These are phyloP conservation scores for Suillus alpinus DNA, from an alignment of 768 basidiomycete genomes.

Conservation along the genomic window DNA sequence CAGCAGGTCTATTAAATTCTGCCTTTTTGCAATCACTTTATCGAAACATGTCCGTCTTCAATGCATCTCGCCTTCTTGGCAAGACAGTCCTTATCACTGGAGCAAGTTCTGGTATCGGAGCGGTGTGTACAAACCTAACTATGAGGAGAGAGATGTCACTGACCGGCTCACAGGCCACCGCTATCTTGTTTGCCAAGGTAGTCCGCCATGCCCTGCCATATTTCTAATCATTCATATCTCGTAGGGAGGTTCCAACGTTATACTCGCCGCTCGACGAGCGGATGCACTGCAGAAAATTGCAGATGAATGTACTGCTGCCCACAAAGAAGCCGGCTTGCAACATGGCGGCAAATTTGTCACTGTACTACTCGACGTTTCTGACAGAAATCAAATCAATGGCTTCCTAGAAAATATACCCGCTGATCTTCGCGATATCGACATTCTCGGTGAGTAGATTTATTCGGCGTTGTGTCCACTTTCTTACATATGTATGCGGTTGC, in stretches of 20 bases:
- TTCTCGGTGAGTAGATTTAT: slow-evolving; percentile 59
- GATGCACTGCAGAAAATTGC: slow-evolving; percentile 73
- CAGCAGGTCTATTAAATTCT: neutral
- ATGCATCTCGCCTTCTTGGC: slow-evolving; percentile 72
- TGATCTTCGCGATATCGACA: slow-evolving; percentile 71
- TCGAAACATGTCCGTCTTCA: slow-evolving; percentile 73
- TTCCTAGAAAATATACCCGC: slow-evolving; percentile 71
- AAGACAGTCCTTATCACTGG: slow-evolving; percentile 90
- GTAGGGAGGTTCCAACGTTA: slow-evolving; percentile 84
- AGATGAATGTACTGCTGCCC: slow-evolving; percentile 63
- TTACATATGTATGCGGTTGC: neutral
- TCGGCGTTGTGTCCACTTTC: neutral
- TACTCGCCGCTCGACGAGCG: slow-evolving; percentile 75
- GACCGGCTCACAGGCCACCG: slow-evolving; percentile 60
- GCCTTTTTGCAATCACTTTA: neutral
- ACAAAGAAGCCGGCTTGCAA: slow-evolving; percentile 67
- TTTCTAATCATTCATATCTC: neutral
- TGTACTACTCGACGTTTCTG: slow-evolving; percentile 76
- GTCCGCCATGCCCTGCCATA: neutral
- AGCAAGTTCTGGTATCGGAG: slow-evolving; percentile 87
- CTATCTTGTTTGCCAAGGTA: slow-evolving; percentile 86
- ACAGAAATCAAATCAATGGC: slow-evolving; percentile 65
- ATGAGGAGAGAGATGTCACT: neutral
- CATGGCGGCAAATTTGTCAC: slow-evolving; percentile 77
- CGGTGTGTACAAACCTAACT: slow-evolving; percentile 47